Evolutionary conservation across 805 yeast genomes (phyloP).

Genomic region (Maudiozyma bulderi): DNA sequence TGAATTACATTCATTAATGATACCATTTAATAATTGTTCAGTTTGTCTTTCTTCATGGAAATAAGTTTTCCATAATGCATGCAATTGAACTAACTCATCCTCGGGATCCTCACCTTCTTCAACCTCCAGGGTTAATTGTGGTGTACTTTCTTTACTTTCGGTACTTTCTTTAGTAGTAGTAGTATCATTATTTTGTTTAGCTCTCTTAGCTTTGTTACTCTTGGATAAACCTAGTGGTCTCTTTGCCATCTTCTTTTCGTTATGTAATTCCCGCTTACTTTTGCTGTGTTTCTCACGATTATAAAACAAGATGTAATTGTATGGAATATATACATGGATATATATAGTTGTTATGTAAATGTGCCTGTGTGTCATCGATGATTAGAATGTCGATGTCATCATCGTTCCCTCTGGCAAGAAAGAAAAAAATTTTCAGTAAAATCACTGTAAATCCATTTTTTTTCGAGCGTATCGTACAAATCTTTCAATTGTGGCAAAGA

Average conservation of each 20-base stretch:
- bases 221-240: conserved; percentile 52
- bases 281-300: too few relatives aligned
- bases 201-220: conserved; percentile 37
- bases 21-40: conserved; percentile 64
- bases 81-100: conserved; percentile 69
- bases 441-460: too few relatives aligned
- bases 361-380: too few relatives aligned
- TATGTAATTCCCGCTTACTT: not conserved
- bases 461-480: too few relatives aligned
- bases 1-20: conserved; percentile 88
- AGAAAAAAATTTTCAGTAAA: too few relatives aligned
- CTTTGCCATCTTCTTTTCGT: conserved; percentile 39
- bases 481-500: not conserved
- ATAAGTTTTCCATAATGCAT: conserved; percentile 64
- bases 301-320: too few relatives aligned
- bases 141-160: conserved; percentile 14
- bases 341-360: too few relatives aligned
- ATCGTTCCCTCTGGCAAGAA: too few relatives aligned
- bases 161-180: conserved; percentile 9
- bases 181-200: conserved; percentile 11
- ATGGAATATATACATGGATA: not conserved
- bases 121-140: conserved; percentile 55
- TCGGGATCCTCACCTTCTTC: conserved; percentile 62
- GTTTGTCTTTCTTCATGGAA: conserved; percentile 45
- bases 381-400: too few relatives aligned